Base-by-base conservation (phyloP, 352 stramenopile genomes). In the Blastocystis sp. region DNA sequence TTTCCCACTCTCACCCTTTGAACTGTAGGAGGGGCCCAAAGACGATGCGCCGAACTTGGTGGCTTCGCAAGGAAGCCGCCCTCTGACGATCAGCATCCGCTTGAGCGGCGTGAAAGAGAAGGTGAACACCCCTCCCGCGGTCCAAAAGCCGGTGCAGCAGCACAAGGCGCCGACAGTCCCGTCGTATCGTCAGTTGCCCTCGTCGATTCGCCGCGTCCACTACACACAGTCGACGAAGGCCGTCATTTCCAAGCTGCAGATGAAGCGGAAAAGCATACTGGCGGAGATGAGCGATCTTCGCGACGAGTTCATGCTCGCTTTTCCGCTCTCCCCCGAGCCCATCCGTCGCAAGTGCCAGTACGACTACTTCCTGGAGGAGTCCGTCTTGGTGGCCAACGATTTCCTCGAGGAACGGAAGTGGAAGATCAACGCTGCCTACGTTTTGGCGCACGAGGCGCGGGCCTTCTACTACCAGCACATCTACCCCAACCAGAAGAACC, bases 271-370 rank as follows among this genome's bases (percentile, higher is more conserved):
- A 28, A n/a, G 34, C 10, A 28, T 84, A 7, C 60, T 70, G 10
- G 6, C 19, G 3, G 74, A 84, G 24, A 57, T 68, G 21, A 84
- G 57, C 54, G 57, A 68, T 28, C 45, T 84, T 40, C 48, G 57
- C 34, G 74, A 84, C 40, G 57, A 84, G 19, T 68, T 11, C 45
- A 69, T 69, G 48, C 48, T 59, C 24, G 17, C 74, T 11, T 84
- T 84, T 52, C 74, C 52, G 24, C 38, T 84, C 19, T 68, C 54
- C 14, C 74, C 74, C 4, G 60, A 84, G 19, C 74, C 74, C 11
- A 28, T 84, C 69, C 74, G 74, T n/a, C 19, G 34, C 21, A 84
- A 84, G 42, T 84, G 74, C 48, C 74, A 84, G 10, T 84, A 84
- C 43, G 74, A 84, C 45, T 84, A 68, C 43, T 68, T 84, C 24